Base-by-base conservation (phyloP, 257 asterid genomes). In the Nicotiana tomentosiformis region DNA sequence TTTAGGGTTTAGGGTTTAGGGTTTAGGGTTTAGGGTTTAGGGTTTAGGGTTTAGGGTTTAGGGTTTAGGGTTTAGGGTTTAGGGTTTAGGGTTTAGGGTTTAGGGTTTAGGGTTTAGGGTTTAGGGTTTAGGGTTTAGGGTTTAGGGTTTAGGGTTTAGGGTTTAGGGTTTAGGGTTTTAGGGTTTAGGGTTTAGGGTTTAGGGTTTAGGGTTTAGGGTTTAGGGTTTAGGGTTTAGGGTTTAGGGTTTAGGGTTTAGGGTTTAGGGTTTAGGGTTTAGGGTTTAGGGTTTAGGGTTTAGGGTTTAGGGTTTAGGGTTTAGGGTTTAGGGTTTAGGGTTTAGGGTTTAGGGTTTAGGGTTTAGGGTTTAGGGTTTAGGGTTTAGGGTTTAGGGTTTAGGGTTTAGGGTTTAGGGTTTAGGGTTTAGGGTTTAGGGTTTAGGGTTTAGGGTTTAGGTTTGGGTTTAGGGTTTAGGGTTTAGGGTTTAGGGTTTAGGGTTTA, bases 81-180 rank as follows among this genome's bases (percentile, higher is more conserved):
- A 74, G 72, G 69, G 83, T 15, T 77, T 77, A 77, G 81, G 81
- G 81, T 77, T 77, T 77, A 77, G 81, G 81, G 79, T 72, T 72
- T 37, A 6, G 80, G 76, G 82, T 82, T 74, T 74, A 72, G 82
- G 85, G 85, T 74, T 82, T 81, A 66, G 82, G 85, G 85, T 82
- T 82, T 82, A 82, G 85, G 85, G 85, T 74, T 82, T 82, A 57
- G 81, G 85, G 76, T 74, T 82, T 82, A 33, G 74, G 85, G 85
- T 58, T 61, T 82, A 14, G 65, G 74, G 85, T 35, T 82, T 82
- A 58, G 82, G 85, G 85, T 58, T 76, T 82, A 32, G 82, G 85
- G 81, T 56, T 82, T 74, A 39, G 82, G 85, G 85, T 33, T 82
- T 74, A 39, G 82, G 81, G 79, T 20, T 72, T 72, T 72, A 72